Evolutionary conservation across 768 basidiomycete genomes (phyloP).

Genomic region (Xerocomellus chrysenteron): DNA sequence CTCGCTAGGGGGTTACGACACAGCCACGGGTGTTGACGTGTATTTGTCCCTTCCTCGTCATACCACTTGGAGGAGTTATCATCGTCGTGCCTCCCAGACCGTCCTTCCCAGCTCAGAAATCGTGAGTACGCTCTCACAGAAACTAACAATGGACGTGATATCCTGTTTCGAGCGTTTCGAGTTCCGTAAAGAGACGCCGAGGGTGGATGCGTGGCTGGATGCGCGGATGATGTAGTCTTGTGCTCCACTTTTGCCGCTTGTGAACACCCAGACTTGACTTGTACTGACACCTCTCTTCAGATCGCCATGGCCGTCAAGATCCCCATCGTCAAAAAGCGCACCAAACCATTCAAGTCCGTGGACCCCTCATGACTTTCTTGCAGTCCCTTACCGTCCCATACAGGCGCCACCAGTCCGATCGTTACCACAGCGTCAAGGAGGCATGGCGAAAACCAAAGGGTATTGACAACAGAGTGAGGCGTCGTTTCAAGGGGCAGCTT

Average conservation of each 20-base stretch:
- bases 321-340: constrained; percentile 94
- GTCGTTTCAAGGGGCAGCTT: constrained; percentile 92
- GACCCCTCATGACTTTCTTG: not conserved
- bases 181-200: not conserved
- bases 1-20: not conserved
- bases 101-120: constrained; percentile 50
- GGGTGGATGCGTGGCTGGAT: constrained; percentile 25
- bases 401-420: constrained; percentile 98
- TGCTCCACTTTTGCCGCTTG: not conserved
- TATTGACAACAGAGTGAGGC: constrained; percentile 98
- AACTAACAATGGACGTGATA: not conserved
- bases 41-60: constrained; percentile 21
- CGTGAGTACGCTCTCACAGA: constrained; percentile 44
- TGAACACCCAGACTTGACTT: not conserved
- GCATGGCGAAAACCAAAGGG: constrained; percentile 99
- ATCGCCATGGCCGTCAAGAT: constrained; percentile 49
- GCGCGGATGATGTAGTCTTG: constrained; percentile 21
- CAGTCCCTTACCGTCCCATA: constrained; percentile 13
- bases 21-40: constrained; percentile 27
- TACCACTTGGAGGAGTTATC: not conserved
- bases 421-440: constrained; percentile 96
- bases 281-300: constrained; percentile 25
- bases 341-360: constrained; percentile 91
- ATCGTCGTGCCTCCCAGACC: constrained; percentile 25
- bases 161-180: not conserved